Evolutionary conservation across 2,329 filamentous ascomycete species (phyloP).

Genomic region (Exophiala sp.): DNA sequence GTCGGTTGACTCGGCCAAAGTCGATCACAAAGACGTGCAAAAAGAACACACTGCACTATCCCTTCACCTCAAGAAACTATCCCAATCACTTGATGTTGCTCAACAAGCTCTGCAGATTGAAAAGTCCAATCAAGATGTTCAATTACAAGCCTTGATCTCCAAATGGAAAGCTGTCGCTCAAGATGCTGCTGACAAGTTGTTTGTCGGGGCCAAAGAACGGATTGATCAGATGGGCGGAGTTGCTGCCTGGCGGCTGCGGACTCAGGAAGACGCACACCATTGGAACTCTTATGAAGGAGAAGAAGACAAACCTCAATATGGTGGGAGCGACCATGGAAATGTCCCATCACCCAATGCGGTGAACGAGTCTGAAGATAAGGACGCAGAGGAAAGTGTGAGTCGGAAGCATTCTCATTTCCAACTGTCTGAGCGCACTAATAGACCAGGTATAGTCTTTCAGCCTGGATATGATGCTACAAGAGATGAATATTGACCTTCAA

Average conservation of each 20-base stretch:
- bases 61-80: conserved; percentile 31
- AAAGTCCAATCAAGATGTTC: conserved; percentile 45
- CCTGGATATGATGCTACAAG: conserved; percentile 67
- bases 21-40: conserved; percentile 34
- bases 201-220: conserved; percentile 57
- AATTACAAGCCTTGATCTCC: conserved; percentile 54
- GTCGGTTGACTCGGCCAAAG: conserved; percentile 22
- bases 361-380: conserved; percentile 32
- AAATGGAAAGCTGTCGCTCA: conserved; percentile 63
- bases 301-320: conserved; percentile 34
- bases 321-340: conserved; percentile 27
- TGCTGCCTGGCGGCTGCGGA: conserved; percentile 52
- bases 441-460: conserved; percentile 54
- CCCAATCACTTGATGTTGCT: conserved; percentile 47
- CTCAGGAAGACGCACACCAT: conserved; percentile 37
- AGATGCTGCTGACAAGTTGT: conserved; percentile 65
- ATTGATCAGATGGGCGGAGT: conserved; percentile 63
- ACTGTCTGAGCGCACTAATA: conserved; percentile 21
- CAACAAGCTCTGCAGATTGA: conserved; percentile 55
- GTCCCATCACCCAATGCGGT: conserved; percentile 29
- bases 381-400: conserved; percentile 30
- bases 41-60: conserved; percentile 36
- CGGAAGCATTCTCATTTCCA: conserved; percentile 14
- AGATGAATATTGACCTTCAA: conserved; percentile 59
- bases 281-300: conserved; percentile 32